A percentile compares a stretch with the other conserved stretches of the same genome.
Conservation (phyloP, 169 alveolate genomes). For the Babesia divergens region DNA sequence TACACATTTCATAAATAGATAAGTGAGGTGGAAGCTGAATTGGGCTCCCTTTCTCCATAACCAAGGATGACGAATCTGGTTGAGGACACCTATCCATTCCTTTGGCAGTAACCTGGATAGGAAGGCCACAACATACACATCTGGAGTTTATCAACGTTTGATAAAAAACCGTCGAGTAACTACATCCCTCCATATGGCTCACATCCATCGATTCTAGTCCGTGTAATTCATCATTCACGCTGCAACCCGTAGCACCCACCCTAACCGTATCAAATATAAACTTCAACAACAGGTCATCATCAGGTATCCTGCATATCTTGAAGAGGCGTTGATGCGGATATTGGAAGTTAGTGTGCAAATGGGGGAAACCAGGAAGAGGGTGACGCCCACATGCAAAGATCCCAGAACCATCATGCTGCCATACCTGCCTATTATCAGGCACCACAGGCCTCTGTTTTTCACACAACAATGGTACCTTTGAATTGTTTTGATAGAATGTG, state of each 20-base stretch:
- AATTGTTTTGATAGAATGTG: too few species aligned
- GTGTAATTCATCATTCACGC: not conserved
- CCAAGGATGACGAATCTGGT: not conserved
- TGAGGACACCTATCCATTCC: not conserved
- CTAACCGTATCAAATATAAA: not conserved
- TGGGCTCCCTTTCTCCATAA: not conserved
- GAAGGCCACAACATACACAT: not conserved
- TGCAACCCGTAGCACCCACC: not conserved
- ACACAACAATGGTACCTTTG: too few species aligned
- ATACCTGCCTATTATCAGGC: too few species aligned
- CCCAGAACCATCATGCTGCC: conserved; percentile 50
- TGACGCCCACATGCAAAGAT: conserved; percentile 19
- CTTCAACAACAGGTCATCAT: not conserved
- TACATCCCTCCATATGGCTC: not conserved
- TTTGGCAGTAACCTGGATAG: not conserved
- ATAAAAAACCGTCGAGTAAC: not conserved
- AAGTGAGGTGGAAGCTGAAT: not conserved
- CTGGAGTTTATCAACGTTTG: not conserved
- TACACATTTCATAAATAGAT: not conserved
- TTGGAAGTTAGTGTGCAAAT: not conserved
- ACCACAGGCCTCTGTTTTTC: too few species aligned
- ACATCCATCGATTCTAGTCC: not conserved
- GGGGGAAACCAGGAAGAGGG: not conserved
- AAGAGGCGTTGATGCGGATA: conserved; percentile 6
- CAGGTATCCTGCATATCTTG: not conserved